A percentile compares a stretch with the other conserved stretches of the same genome.
Evolutionary conservation across 129 eudicot species (phyloP).

Genomic region (Tagetes patula): DNA sequence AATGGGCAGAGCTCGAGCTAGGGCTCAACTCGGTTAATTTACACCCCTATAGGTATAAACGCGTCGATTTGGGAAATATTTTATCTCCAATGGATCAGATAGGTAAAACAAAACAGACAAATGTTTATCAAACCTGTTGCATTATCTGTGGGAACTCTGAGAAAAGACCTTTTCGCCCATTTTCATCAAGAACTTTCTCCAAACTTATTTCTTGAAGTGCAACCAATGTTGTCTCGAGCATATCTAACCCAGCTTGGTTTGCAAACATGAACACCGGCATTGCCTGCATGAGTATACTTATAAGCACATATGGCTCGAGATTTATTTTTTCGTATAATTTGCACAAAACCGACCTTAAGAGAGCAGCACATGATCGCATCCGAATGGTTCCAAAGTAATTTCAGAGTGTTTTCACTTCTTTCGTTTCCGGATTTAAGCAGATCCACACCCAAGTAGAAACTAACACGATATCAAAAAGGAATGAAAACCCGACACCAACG

Average conservation of each 20-base stretch:
- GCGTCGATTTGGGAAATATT: neutral
- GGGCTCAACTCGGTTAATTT: neutral
- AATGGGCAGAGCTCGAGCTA: neutral
- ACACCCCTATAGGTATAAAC: neutral
- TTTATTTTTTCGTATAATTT: neutral
- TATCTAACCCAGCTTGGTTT: conserved; percentile 94
- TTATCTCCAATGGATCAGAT: neutral
- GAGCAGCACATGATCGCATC: conserved; percentile 96
- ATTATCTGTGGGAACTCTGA: conserved; percentile 85
- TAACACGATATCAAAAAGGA: conserved; percentile 15
- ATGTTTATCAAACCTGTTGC: conserved; percentile 67
- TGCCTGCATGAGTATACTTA: conserved; percentile 42
- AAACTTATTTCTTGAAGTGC: conserved; percentile 89
- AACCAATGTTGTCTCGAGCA: conserved; percentile 93
- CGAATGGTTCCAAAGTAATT: conserved; percentile 77
- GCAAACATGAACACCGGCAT: conserved; percentile 84
- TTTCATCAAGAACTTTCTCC: conserved; percentile 82
- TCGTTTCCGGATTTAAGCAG: conserved; percentile 49
- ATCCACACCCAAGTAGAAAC: conserved; percentile 80
- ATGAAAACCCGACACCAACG: neutral
- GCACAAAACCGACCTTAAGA: conserved; percentile 53
- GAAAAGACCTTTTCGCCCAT: conserved; percentile 78
- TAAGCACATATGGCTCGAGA: neutral
- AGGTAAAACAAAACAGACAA: neutral
- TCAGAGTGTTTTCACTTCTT: conserved; percentile 62